phyloP scores from a whole-genome alignment of 148 eudicot species.

The Amaranthus palmeri region DNA sequence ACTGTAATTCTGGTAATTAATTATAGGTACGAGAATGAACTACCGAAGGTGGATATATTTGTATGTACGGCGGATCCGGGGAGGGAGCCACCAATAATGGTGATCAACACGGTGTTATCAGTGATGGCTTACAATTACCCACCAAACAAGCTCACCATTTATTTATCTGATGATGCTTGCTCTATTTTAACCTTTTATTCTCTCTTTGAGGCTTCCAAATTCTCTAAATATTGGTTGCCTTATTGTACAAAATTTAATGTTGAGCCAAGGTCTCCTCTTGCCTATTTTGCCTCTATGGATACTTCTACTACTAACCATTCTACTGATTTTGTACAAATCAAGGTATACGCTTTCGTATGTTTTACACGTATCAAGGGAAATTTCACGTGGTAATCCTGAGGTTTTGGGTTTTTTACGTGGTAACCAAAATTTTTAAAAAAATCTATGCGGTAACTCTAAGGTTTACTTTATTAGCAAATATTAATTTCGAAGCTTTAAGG shows the following conservation, averaged over 20 bases:
- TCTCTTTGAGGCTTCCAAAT: constrained; percentile 56
- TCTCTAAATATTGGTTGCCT: constrained; percentile 63
- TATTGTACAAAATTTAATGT: constrained; percentile 53
- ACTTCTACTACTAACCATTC: constrained; percentile 20
- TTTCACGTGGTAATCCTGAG: too few relatives aligned
- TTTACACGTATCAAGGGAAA: too few relatives aligned
- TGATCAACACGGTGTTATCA: constrained; percentile 63
- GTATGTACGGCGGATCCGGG: constrained; percentile 66
- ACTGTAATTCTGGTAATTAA: too few relatives aligned
- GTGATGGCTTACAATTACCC: constrained; percentile 71
- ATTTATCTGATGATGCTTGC: constrained; percentile 75
- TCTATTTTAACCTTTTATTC: constrained; percentile 69
- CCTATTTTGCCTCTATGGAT: constrained; percentile 42
- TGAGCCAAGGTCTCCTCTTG: constrained; percentile 68
- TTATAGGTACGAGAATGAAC: constrained; percentile 39
- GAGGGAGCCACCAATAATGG: constrained; percentile 65
- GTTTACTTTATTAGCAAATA: too few relatives aligned
- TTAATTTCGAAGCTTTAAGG: too few relatives aligned
- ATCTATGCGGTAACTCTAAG: too few relatives aligned
- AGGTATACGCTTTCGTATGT: constrained; percentile 44
- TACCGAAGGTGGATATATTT: constrained; percentile 58
- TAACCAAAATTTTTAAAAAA: too few relatives aligned
- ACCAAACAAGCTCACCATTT: constrained; percentile 48
- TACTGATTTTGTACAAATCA: constrained; percentile 32
- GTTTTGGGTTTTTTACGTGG: too few relatives aligned